phyloP scores from a whole-genome alignment of 768 basidiomycete species.

The Zangia roseola region DNA sequence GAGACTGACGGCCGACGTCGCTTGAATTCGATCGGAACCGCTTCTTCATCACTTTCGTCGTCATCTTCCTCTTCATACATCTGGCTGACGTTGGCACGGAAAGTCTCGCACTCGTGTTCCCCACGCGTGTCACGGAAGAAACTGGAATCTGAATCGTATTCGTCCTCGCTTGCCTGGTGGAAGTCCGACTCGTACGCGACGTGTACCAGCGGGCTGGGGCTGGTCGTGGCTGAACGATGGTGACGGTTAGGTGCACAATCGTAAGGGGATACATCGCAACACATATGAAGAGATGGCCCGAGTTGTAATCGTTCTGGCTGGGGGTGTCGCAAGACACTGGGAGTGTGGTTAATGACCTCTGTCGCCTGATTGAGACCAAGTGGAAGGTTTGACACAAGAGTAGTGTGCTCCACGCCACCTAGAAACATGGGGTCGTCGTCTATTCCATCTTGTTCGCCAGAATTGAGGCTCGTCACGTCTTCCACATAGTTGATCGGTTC shows the following conservation, averaged over 20 bases:
- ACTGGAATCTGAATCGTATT: conserved; percentile 34
- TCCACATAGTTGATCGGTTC: conserved; percentile 42
- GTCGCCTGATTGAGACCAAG: conserved; percentile 29
- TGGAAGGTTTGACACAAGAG: conserved; percentile 35
- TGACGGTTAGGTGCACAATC: conserved; percentile 23
- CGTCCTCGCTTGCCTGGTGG: conserved; percentile 30
- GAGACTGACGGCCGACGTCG: conserved; percentile 35
- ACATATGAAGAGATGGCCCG: conserved; percentile 19
- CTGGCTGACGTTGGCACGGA: conserved; percentile 33
- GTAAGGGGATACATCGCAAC: conserved; percentile 25
- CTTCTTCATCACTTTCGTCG: conserved; percentile 39
- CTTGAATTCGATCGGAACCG: conserved; percentile 33
- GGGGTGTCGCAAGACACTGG: conserved; percentile 25
- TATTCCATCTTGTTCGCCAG: conserved; percentile 43
- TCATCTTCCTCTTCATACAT: conserved; percentile 33
- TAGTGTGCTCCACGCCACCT: conserved; percentile 40
- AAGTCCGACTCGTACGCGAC: conserved; percentile 32
- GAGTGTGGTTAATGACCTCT: conserved; percentile 19
- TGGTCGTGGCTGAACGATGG: conserved; percentile 34
- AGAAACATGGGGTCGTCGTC: conserved; percentile 55
- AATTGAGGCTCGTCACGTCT: conserved; percentile 44
- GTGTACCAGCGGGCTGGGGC: conserved; percentile 40
- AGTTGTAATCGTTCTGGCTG: conserved; percentile 31
- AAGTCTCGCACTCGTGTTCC: conserved; percentile 22
- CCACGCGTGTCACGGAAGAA: conserved; percentile 32